Conservation (phyloP, 2,329 filamentous ascomycete genomes). For the Calonectria henricotiae region DNA sequence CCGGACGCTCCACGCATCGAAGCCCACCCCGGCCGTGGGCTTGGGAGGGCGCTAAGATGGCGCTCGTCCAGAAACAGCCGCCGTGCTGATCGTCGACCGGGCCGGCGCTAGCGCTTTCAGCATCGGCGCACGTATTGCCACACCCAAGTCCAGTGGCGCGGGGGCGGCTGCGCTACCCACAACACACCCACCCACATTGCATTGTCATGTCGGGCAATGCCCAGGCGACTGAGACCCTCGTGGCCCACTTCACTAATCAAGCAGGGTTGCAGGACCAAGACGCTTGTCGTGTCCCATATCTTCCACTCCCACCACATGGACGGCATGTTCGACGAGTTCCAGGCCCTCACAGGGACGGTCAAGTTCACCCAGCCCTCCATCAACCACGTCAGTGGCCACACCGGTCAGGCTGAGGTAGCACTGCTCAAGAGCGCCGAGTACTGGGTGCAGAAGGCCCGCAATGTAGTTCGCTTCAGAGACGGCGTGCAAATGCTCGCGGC, state of each 20-base stretch:
- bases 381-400: background rate
- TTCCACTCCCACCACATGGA: constrained; percentile 17
- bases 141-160: too few relatives aligned
- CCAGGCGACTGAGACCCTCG: background rate
- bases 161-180: background rate
- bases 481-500: background rate
- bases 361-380: background rate
- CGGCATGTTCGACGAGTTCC: background rate
- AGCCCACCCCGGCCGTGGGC: background rate
- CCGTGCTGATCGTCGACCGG: background rate
- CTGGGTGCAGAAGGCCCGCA: background rate
- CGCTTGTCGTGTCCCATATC: background rate
- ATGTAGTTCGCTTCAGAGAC: background rate
- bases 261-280: background rate
- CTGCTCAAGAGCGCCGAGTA: background rate
- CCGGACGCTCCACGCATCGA: background rate
- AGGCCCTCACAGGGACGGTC: background rate
- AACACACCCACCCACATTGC: background rate
- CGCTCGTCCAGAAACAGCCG: background rate
- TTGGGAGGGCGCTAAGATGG: background rate
- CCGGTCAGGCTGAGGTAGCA: background rate
- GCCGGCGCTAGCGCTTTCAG: background rate
- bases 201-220: background rate
- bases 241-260: background rate
- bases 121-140: background rate